phyloP scores from a whole-genome alignment of 768 basidiomycete genomes.

The Pisolithus albus region DNA sequence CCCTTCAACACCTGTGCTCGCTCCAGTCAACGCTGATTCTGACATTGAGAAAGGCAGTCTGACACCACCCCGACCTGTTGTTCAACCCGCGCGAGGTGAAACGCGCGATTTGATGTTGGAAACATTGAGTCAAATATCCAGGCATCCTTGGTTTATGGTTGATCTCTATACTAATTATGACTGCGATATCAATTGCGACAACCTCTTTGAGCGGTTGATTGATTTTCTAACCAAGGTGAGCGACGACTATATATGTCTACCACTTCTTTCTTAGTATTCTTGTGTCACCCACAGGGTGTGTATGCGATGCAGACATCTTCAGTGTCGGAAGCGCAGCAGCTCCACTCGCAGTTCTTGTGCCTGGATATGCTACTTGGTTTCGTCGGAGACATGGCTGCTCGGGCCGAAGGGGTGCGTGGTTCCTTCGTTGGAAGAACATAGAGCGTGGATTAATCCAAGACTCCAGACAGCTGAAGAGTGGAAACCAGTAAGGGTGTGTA shows the following conservation, averaged over 20 bases:
- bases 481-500: constrained; percentile 47
- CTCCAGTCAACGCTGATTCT: constrained; percentile 30
- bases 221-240: constrained; percentile 83
- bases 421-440: not conserved
- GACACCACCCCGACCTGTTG: constrained; percentile 50
- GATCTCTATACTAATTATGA: constrained; percentile 96
- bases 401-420: constrained; percentile 43
- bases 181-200: constrained; percentile 94
- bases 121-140: constrained; percentile 72
- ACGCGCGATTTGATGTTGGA: constrained; percentile 88
- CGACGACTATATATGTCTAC: not conserved
- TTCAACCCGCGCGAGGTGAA: constrained; percentile 77
- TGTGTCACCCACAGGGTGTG: constrained; percentile 50
- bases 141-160: constrained; percentile 88
- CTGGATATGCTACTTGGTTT: constrained; percentile 83
- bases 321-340: constrained; percentile 54
- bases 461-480: constrained; percentile 45
- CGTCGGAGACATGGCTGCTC: constrained; percentile 79
- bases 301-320: constrained; percentile 62
- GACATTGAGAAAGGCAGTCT: constrained; percentile 44
- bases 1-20: constrained; percentile 40
- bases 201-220: constrained; percentile 84
- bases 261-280: constrained; percentile 3
- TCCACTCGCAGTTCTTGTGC: constrained; percentile 79
- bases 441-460: constrained; percentile 7